These are phyloP conservation scores for Pancytospora epiphaga DNA, from an alignment of 371 early-diverging fungal genomes.

Conservation along the genomic window DNA sequence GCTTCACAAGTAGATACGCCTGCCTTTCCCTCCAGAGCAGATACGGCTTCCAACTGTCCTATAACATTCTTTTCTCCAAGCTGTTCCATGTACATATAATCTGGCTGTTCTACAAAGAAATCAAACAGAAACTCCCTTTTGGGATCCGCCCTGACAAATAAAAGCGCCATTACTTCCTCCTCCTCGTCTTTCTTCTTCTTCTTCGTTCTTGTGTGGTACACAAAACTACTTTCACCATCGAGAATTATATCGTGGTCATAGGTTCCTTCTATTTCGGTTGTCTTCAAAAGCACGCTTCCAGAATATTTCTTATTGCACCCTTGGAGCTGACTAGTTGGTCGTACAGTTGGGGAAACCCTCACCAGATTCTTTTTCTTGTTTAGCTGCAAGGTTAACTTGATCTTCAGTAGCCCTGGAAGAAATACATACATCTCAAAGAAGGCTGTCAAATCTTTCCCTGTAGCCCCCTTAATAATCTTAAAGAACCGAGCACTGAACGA, in stretches of 20 bases:
- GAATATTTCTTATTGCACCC: conserved; percentile 36
- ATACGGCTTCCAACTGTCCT: conserved; percentile 72
- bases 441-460: conserved; percentile 57
- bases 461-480: conserved; percentile 55
- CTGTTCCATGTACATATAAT: conserved; percentile 87
- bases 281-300: conserved; percentile 41
- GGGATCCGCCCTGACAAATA: conserved; percentile 88
- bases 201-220: conserved; percentile 52
- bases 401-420: conserved; percentile 49
- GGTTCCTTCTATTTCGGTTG: conserved; percentile 58
- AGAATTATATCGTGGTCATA: conserved; percentile 49
- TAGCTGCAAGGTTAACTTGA: conserved; percentile 45
- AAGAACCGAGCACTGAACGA: conserved; percentile 52
- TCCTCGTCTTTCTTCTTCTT: conserved; percentile 50
- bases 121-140: conserved; percentile 80
- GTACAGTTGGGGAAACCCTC: conserved; percentile 42
- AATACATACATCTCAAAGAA: conserved; percentile 60
- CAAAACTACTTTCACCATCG: conserved; percentile 28
- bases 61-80: conserved; percentile 82
- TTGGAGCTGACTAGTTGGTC: conserved; percentile 40
- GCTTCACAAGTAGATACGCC: conserved; percentile 22
- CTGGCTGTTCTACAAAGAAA: conserved; percentile 76
- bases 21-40: conserved; percentile 31
- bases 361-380: conserved; percentile 54
- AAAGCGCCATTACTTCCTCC: conserved; percentile 65